Evolutionary conservation across 176 grass and related monocot species (phyloP).

Genomic region (Elaeis guineensis): DNA sequence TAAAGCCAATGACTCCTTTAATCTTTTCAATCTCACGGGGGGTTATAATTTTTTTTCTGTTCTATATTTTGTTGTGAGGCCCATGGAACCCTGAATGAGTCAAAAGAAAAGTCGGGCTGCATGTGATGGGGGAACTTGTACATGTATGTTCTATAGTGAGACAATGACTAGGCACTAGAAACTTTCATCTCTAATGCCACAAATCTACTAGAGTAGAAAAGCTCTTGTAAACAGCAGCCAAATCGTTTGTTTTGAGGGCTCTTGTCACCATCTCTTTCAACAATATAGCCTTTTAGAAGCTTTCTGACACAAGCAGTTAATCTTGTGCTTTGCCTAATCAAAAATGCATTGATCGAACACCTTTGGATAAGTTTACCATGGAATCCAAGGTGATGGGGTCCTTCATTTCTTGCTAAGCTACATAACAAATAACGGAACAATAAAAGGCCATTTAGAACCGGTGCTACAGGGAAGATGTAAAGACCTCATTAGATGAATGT

Average conservation of each 20-base stretch:
- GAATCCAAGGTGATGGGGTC: neutral
- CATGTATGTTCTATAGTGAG: constrained; percentile 4
- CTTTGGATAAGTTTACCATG: neutral
- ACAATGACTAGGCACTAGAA: neutral
- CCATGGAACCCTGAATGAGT: constrained; percentile 27
- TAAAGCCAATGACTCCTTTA: constrained; percentile 24
- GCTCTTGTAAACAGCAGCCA: neutral
- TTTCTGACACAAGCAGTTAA: neutral
- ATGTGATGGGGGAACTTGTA: constrained; percentile 46
- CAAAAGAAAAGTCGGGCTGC: constrained; percentile 64
- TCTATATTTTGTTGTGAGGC: neutral
- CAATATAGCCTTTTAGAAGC: neutral
- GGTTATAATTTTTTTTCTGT: neutral
- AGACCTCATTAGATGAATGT: too few relatives aligned
- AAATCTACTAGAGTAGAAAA: neutral
- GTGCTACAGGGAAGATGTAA: too few relatives aligned
- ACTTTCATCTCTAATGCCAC: neutral
- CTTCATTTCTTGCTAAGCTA: too few relatives aligned
- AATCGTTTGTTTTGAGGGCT: neutral
- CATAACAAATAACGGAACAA: too few relatives aligned
- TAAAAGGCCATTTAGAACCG: too few relatives aligned
- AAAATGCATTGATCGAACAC: neutral
- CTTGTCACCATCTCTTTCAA: neutral
- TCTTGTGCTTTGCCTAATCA: neutral
- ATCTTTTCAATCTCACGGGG: constrained; percentile 8